Base-by-base conservation (phyloP, 73 alveolate species). In the Symbiodinium natans region DNA sequence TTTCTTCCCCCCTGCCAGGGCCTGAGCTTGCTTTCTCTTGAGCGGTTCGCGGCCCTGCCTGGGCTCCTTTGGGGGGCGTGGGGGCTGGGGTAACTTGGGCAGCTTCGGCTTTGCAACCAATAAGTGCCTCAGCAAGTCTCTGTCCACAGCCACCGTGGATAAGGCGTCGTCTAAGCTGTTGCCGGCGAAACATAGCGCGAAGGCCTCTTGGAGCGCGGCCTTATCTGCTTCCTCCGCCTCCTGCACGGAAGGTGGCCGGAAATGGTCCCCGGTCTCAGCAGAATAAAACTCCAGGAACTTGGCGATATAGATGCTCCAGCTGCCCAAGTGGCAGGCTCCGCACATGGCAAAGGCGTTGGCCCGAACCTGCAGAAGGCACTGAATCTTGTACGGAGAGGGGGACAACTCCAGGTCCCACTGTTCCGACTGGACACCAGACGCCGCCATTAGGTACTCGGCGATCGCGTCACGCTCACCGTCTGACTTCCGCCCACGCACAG, bases 241-340 rank as follows among this genome's bases (percentile, higher is more conserved):
- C 0, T 17, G 34, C 29, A 33, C 41, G 25, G 41, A 11, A 13
- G 23, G 86, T 8, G 48, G 48, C 27, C 48, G 48, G 48, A 7
- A 75, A 15, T 33, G 46, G 46, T 74, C 85, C 46, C 85, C 85
- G 31, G 25, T 10, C 17, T 74, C 27, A 5, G 40, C 42, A 8
- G 85, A 9, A 31, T 31, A 31, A 5, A 33, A 74, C 29, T n/a
- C 85, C 74, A 83, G 43, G 27, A 83, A 83, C 92, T 41, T 39
- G 13, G 63, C 6, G 71, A 15, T 41, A 43, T 41, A 83, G 41
- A 39, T 6, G 42, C 42, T 54, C 92, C 92, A 83, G 40, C 71
- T 83, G 74, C 92, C 92, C 31, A 83, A 43, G 42, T 83, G 92
- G 40, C 92, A 39, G 27, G 92, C 68, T 23, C 92, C 92, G 19